Evolutionary conservation across 1,139 yeast genomes (phyloP).

Genomic region (Kodamaea suecica): DNA sequence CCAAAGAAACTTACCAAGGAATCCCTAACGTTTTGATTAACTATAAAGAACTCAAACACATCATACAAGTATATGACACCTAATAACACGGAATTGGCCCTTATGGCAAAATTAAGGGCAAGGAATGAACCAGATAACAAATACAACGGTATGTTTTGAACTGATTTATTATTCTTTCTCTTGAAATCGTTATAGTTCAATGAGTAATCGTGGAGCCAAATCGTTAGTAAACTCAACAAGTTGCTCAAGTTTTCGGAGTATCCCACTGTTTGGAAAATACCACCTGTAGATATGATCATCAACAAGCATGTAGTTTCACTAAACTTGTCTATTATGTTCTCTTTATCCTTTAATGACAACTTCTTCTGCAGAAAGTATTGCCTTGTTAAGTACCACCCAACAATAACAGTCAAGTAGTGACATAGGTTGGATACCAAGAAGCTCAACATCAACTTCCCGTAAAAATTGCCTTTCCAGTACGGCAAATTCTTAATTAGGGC

Average conservation of each 20-base stretch:
- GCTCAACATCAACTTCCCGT: conserved; percentile 42
- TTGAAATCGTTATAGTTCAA: conserved; percentile 16
- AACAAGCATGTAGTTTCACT: conserved; percentile 8
- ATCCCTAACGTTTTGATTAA: conserved; percentile 16
- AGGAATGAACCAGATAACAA: conserved; percentile 57
- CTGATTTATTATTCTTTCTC: conserved; percentile 13
- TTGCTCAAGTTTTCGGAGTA: conserved; percentile 80
- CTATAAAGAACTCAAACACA: conserved; percentile 26
- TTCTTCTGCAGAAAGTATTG: conserved; percentile 11
- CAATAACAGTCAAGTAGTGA: conserved; percentile 49
- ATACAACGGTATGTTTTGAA: conserved; percentile 23
- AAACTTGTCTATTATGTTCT: conserved; percentile 7
- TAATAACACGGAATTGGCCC: conserved; percentile 74
- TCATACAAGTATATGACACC: conserved; percentile 70
- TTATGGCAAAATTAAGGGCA: conserved; percentile 55
- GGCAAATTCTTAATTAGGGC: conserved; percentile 36
- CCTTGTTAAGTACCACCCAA: conserved; percentile 51
- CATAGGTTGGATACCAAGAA: conserved; percentile 48
- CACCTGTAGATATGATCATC: conserved; percentile 65
- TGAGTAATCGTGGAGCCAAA: conserved; percentile 49
- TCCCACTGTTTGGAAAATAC: conserved; percentile 70
- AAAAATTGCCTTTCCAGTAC: conserved; percentile 29
- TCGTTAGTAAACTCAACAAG: conserved; percentile 57
- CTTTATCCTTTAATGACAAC: background rate
- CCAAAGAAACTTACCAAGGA: conserved; percentile 38